Evolutionary conservation across 2,329 filamentous ascomycete genomes (phyloP), one percentile per base, ranked within the genome.

Genomic region (Clathrospora elynae): DNA sequence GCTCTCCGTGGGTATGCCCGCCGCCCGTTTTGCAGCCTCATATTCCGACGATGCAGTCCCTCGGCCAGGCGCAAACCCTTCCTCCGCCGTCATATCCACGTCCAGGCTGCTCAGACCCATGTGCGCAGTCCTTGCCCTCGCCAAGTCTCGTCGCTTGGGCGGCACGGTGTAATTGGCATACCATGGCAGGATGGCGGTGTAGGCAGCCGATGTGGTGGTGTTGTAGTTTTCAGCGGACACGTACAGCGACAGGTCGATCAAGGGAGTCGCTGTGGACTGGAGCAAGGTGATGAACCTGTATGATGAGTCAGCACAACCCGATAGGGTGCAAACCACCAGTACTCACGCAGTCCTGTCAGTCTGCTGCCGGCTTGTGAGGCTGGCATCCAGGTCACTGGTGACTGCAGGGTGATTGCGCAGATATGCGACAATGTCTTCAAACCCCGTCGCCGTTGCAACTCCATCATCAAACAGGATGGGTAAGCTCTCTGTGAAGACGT

Each of bases 211-310:
- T 3, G 90, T 96, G 34, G 80, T 75, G 29, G 79, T 75, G 41
- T 84, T 78, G 80, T 93, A 99, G 74, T 97, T 96, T 52, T 90
- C 83, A 43, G 86, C 88, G 20, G 90, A 93, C 51, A 93, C 87
- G 70, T 95, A 97, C 57, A 97, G 85, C 36, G 85, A 91, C 43
- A 96, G 83, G 59, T 95, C 88, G 59, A 96, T 70, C 47, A 97
- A 81, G 20, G 86, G 83, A 35, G 85, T 83, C n/a, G 86, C 88
- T 45, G 86, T 84, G 17, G 84, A 81, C 65, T 84, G 78, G 55
- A 96, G 74, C 70, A 91, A 91, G 50, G 88, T 81, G 23, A 81
- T 76, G 71, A 69, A 66, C 7, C 69, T 72, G 12, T 3, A 3
- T 9, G 7, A 7, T 9, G 8, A 28, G 11, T 51, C 33, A 45